phyloP scores from a whole-genome alignment of 2,329 filamentous ascomycete species.

The Metarhizium sp. region DNA sequence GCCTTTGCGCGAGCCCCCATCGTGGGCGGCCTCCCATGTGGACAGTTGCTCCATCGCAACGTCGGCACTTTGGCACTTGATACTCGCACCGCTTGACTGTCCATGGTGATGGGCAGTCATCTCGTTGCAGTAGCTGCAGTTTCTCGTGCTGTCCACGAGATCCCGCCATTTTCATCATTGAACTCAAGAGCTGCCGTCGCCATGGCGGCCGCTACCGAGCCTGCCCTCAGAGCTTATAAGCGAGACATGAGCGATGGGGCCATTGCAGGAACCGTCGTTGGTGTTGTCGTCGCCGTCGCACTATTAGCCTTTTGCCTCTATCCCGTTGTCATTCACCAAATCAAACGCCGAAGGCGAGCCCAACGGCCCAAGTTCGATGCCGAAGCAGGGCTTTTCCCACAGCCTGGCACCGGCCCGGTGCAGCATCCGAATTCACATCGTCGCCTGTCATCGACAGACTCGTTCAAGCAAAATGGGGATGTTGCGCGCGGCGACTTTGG shows the following conservation, averaged over 20 bases:
- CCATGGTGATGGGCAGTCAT: not conserved
- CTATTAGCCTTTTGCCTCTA: conserved; percentile 29
- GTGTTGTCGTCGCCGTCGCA: conserved; percentile 21
- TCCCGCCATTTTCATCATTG: not conserved
- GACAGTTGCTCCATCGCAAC: no score
- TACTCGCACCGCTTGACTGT: no score
- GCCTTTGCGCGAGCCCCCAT: not conserved
- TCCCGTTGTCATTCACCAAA: conserved; percentile 25
- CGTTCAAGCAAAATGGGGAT: conserved; percentile 21
- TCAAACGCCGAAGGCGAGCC: conserved; percentile 18
- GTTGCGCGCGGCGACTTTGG: conserved; percentile 16
- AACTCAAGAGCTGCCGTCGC: not conserved
- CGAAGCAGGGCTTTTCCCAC: conserved; percentile 19
- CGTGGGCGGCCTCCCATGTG: not conserved
- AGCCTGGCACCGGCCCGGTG: conserved; percentile 6
- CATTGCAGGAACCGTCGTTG: conserved; percentile 28
- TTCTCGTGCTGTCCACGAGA: not conserved
- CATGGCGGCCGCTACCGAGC: conserved; percentile 1
- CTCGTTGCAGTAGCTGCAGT: not conserved
- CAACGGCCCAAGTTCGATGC: conserved; percentile 15
- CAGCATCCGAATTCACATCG: conserved; percentile 14
- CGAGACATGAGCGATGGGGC: conserved; percentile 23
- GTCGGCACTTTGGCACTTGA: not conserved
- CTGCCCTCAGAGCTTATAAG: conserved; percentile 14
- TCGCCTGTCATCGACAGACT: conserved; percentile 28